Conservation (phyloP, 768 basidiomycete species). For the Russula griseocarnosa region DNA sequence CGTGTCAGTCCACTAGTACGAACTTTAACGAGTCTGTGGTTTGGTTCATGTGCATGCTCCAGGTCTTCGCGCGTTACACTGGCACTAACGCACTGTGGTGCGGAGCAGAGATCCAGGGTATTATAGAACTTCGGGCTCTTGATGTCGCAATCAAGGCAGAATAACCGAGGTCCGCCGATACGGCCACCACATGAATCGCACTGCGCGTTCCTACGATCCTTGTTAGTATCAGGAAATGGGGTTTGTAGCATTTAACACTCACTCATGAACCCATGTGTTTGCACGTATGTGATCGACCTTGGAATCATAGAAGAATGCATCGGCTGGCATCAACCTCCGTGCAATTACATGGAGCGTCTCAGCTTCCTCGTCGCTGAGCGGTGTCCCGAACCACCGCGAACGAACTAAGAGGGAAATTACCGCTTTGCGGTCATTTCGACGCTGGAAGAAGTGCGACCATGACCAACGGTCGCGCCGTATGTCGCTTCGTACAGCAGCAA, state of each 20-base stretch:
- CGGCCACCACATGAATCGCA: constrained; percentile 33
- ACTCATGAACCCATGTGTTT: constrained; percentile 30
- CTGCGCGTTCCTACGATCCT: constrained; percentile 13
- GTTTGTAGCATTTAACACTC: neutral
- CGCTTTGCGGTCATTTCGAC: constrained; percentile 30
- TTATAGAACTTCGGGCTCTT: constrained; percentile 11
- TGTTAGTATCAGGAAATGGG: neutral
- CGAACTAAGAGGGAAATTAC: constrained; percentile 33
- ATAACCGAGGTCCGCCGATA: constrained; percentile 33
- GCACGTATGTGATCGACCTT: constrained; percentile 26
- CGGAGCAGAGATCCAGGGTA: constrained; percentile 35
- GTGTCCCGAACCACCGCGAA: constrained; percentile 26
- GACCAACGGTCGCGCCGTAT: constrained; percentile 32
- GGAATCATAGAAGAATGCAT: constrained; percentile 32
- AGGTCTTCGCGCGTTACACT: constrained; percentile 27
- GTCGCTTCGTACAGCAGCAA: constrained; percentile 28
- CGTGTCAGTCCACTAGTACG: constrained; percentile 24
- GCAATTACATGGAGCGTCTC: constrained; percentile 21
- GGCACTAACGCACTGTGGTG: constrained; percentile 28
- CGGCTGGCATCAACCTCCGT: constrained; percentile 30
- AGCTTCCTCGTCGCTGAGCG: constrained; percentile 26
- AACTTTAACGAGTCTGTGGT: constrained; percentile 35
- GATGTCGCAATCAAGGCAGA: constrained; percentile 35
- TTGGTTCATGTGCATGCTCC: constrained; percentile 31
- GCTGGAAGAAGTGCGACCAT: constrained; percentile 35